A percentile compares a stretch with the other conserved stretches of the same genome.
phyloP scores from a whole-genome alignment of 768 basidiomycete genomes.

The Tricholoma matsutake region DNA sequence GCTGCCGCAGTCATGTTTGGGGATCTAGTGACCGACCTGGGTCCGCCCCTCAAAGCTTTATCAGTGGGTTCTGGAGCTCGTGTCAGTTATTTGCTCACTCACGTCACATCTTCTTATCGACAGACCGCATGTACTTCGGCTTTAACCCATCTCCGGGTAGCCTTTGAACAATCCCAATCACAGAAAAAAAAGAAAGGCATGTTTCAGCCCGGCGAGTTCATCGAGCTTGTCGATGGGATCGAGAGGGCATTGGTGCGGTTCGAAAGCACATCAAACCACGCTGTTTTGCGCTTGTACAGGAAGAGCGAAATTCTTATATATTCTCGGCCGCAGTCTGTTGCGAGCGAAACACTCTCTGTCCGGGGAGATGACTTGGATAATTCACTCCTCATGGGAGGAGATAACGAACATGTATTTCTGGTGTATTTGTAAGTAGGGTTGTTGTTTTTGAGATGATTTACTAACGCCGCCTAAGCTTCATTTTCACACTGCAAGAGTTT shows the following conservation, averaged over 20 bases:
- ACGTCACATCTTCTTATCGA: neutral
- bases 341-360: conserved; percentile 15
- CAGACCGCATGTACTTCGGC: conserved; percentile 61
- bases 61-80: conserved; percentile 46
- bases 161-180: conserved; percentile 51
- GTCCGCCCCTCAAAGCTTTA: conserved; percentile 70
- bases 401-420: conserved; percentile 84
- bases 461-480: conserved; percentile 57
- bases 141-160: conserved; percentile 60
- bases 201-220: conserved; percentile 58
- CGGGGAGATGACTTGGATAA: conserved; percentile 32
- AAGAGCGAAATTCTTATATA: conserved; percentile 37
- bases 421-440: conserved; percentile 77
- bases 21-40: conserved; percentile 75
- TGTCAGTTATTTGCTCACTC: neutral
- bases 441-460: neutral
- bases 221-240: conserved; percentile 60
- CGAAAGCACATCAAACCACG: conserved; percentile 82
- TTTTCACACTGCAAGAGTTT: conserved; percentile 96
- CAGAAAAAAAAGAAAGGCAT: conserved; percentile 26
- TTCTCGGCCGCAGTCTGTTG: conserved; percentile 21
- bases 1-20: conserved; percentile 75
- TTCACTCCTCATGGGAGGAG: conserved; percentile 37
- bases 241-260: conserved; percentile 69
- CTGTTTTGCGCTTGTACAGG: conserved; percentile 72